phyloP scores from a whole-genome alignment of 495 filamentous ascomycete species.

The Penicillium paradoxum region DNA sequence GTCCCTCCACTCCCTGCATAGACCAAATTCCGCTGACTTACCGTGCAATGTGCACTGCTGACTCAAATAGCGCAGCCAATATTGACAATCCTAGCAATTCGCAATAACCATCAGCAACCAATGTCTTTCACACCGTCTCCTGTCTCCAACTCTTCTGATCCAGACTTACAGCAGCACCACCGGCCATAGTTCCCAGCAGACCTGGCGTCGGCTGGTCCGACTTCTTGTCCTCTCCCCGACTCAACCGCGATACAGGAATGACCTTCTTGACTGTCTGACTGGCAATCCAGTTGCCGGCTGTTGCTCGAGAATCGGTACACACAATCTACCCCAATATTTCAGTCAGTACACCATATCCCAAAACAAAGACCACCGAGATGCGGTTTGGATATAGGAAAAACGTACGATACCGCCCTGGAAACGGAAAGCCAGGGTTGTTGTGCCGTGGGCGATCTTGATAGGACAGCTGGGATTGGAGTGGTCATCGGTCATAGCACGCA shows the following conservation, averaged over 20 bases:
- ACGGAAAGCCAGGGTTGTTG: conserved; percentile 95
- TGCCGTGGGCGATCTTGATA: conserved; percentile 99
- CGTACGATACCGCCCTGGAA: conserved; percentile 89
- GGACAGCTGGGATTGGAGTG: conserved; percentile 91
- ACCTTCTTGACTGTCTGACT: conserved; percentile 99
- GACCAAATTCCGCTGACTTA: conserved; percentile 13
- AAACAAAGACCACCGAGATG: not conserved
- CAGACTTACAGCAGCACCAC: conserved; percentile 78
- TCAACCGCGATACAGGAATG: conserved; percentile 56
- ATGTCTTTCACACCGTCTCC: not conserved
- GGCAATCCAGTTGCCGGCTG: conserved; percentile 97
- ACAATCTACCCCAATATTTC: conserved; percentile 55
- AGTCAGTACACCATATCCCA: not conserved
- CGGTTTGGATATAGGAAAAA: conserved; percentile 3
- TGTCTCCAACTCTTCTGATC: not conserved
- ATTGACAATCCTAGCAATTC: conserved; percentile 80
- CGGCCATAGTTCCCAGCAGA: conserved; percentile 95
- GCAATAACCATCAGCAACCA: conserved; percentile 13
- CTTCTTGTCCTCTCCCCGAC: conserved; percentile 41
- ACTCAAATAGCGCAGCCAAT: conserved; percentile 97
- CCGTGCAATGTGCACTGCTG: conserved; percentile 98
- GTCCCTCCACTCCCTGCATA: not conserved
- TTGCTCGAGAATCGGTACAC: conserved; percentile 92
- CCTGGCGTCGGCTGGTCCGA: conserved; percentile 74
- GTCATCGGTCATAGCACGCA: conserved; percentile 96